Conservation (phyloP, 441 rosid species). For the Mallotus japonicus region DNA sequence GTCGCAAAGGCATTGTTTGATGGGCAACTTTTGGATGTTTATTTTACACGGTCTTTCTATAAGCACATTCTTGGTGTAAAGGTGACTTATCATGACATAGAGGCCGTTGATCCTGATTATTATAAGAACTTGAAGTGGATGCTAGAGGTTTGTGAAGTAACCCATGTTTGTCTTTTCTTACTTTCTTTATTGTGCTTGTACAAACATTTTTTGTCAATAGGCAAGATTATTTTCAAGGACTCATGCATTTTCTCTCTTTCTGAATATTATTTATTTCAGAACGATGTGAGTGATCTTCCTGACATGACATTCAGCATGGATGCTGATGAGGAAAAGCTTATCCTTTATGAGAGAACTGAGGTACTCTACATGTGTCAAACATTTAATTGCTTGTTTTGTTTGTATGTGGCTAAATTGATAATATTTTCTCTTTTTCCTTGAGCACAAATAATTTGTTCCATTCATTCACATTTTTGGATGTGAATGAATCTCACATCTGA, state of each 20-base stretch:
- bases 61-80: slow-evolving; percentile 95
- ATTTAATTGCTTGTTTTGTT: not conserved
- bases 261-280: slow-evolving; percentile 44
- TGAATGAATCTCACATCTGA: too few species aligned
- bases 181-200: not conserved
- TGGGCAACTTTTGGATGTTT: slow-evolving; percentile 98
- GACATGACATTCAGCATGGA: slow-evolving; percentile 99
- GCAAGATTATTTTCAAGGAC: not conserved
- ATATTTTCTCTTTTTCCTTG: not conserved
- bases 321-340: slow-evolving; percentile 97
- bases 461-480: too few species aligned
- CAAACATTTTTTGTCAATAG: not conserved
- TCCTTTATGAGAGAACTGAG: slow-evolving; percentile 94
- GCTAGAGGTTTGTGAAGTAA: slow-evolving; percentile 70
- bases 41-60: slow-evolving; percentile 95
- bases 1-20: slow-evolving; percentile 97
- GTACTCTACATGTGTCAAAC: slow-evolving; percentile 28
- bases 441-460: not conserved
- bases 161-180: slow-evolving; percentile 2
- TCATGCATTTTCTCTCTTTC: slow-evolving; percentile 8
- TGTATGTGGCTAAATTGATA: not conserved
- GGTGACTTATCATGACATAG: slow-evolving; percentile 99
- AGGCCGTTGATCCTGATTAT: slow-evolving; percentile 99
- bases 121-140: slow-evolving; percentile 98
- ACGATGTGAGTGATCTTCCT: slow-evolving; percentile 79